Evolutionary conservation across 2,329 filamentous ascomycete species (phyloP).

Genomic region (Fusarium succisae): DNA sequence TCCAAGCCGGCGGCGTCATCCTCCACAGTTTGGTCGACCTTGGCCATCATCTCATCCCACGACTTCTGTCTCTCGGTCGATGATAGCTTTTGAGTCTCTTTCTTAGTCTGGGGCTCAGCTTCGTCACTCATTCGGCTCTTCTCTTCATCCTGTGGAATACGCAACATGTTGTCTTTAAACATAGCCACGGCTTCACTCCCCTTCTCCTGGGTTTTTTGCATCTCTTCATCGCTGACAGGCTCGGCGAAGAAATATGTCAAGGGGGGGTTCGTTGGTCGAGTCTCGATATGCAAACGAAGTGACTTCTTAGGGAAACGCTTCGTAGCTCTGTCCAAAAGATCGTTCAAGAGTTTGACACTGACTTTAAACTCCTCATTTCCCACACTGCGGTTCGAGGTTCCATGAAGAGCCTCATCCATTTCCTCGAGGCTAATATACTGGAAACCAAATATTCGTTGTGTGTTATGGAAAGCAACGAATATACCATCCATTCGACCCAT

Average conservation of each 20-base stretch:
- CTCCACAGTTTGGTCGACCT: slow-evolving; percentile 66
- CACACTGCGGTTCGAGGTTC: slow-evolving; percentile 69
- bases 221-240: slow-evolving; percentile 78
- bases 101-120: slow-evolving; percentile 9
- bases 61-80: slow-evolving; percentile 47
- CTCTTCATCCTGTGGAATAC: slow-evolving; percentile 51
- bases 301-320: slow-evolving; percentile 78
- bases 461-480: slow-evolving; percentile 96
- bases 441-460: slow-evolving; percentile 94
- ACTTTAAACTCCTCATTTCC: slow-evolving; percentile 88
- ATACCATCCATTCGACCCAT: slow-evolving; percentile 99
- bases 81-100: slow-evolving; percentile 15
- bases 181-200: slow-evolving; percentile 72
- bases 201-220: slow-evolving; percentile 76
- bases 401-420: slow-evolving; percentile 92
- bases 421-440: slow-evolving; percentile 89
- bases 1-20: slow-evolving; percentile 64
- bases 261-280: slow-evolving; percentile 66
- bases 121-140: slow-evolving; percentile 1
- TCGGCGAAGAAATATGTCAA: slow-evolving; percentile 93
- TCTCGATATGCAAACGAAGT: slow-evolving; percentile 84
- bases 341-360: slow-evolving; percentile 81
- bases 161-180: slow-evolving; percentile 72
- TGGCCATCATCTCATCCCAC: slow-evolving; percentile 65
- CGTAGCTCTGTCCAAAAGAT: slow-evolving; percentile 79